Base-by-base conservation (phyloP, 2,329 filamentous ascomycete species). In the Cordyceps cicadae region DNA sequence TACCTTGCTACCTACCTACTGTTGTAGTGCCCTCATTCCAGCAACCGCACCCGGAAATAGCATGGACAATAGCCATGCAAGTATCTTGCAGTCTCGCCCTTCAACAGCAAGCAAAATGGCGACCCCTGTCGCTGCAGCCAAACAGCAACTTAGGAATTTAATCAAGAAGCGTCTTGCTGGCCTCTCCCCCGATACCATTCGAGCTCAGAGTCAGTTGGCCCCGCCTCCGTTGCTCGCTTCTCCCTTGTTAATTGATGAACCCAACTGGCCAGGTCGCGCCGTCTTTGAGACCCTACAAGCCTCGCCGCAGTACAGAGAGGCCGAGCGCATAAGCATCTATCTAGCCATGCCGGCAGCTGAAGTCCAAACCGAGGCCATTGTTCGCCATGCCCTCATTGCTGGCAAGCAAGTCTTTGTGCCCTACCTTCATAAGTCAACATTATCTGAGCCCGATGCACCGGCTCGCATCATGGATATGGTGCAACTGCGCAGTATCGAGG, bases 371-470 rank as follows among this genome's bases (percentile, higher is more conserved):
- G 85, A 87, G 56, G 78, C 80, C 54, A 90, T 97, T 59, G 90
- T 97, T 9, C 83, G 84, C 32, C 85, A 97, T 77, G 92, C 93
- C 14, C 79, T 99, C 29, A 75, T 76, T 7, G 74, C 79, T 3
- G 90, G 89, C 45, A 99, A 97, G 75, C 80, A 87, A 63, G 92
- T 99, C 62, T 97, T 91, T 72, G 87, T 99, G 53, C 94, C 94
- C 0, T 97, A 94, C 70, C 87, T 96, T 57, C 87, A 94, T 75
- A 86, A 81, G 67, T 78, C 78, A 34, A 77, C 77, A 5, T 68
- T 79, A 41, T 66, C 75, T n/a, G 70, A 70, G 4, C 70, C 76
- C 62, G 75, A 75, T 60, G 82, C 85, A 6, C 89, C 89, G 5
- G 64, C 76, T 1, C 76, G 82, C 17, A 82, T 94, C 59, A 99